Conservation (phyloP, 2,329 filamentous ascomycete species). For the Dactylellina drechsleri region DNA sequence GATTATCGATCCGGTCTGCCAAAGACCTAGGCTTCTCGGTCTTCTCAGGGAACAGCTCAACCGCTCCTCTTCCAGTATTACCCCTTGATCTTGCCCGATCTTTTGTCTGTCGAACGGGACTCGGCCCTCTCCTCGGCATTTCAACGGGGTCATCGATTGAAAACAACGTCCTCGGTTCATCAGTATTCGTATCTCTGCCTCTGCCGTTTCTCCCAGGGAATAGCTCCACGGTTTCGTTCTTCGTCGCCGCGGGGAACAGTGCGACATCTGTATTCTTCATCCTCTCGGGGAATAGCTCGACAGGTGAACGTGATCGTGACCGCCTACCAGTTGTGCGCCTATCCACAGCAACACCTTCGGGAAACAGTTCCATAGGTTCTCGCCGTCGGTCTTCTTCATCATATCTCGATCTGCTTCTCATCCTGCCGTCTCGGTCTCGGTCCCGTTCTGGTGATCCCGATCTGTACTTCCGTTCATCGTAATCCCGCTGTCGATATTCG, state of each 20-base stretch:
- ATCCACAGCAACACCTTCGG: constrained; percentile 19
- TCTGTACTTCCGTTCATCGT: constrained; percentile 58
- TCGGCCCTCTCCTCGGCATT: constrained; percentile 46
- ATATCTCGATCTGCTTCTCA: constrained; percentile 60
- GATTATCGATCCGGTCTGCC: constrained; percentile 34
- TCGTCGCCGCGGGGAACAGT: constrained; percentile 29
- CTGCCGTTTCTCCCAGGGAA: constrained; percentile 47
- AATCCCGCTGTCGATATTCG: constrained; percentile 72
- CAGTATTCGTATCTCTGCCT: constrained; percentile 23
- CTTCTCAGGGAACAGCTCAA: constrained; percentile 56
- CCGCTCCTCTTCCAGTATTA: constrained; percentile 7
- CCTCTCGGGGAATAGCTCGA: constrained; percentile 56
- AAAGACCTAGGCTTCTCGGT: constrained; percentile 27
- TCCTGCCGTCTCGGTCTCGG: constrained; percentile 64
- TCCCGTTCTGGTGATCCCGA: constrained; percentile 62
- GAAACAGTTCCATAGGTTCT: constrained; percentile 46
- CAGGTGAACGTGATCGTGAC: constrained; percentile 53
- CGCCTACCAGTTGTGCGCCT: constrained; percentile 26
- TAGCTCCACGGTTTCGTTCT: constrained; percentile 36
- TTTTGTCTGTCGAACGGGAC: constrained; percentile 36
- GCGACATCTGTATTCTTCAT: constrained; percentile 32
- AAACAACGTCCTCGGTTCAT: constrained; percentile 40
- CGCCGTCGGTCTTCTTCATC: constrained; percentile 64
- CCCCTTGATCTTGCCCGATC: constrained; percentile 27
- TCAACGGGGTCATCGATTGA: constrained; percentile 44